Base-by-base conservation (phyloP, 192 early-diverging fungal species). In the Podila epigama region DNA sequence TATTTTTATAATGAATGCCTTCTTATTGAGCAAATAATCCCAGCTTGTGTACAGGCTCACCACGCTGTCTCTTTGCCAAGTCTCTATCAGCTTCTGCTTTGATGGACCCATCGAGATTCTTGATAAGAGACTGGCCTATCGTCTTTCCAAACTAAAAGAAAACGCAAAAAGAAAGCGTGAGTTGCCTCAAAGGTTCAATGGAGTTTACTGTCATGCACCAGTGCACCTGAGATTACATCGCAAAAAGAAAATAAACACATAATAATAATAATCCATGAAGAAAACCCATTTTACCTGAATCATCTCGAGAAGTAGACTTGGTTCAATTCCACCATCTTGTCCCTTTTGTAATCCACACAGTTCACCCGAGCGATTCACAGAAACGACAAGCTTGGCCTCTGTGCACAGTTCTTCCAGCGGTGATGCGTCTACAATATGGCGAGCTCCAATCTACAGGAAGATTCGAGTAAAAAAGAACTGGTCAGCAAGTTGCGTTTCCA, bases 291-390 rank as follows among this genome's bases (percentile, higher is more conserved):
- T 60, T 82, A 88, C 88, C 84, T 89, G 86, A n/a, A 95, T 80
- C 94, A 94, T 94, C 60, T 95, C 92, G 15, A 84, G 82, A 52
- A 95, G 56, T 54, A 93, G 51, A 82, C 88, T 89, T 28, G 93
- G 92, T 42, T 94, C 92, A 39, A 96, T 82, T 6, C 90, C 84
- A 22, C 94, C 94, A 18, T 81, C 63, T 6, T 86, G 91, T 39
- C 88, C 83, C 68, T 98, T 99, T 65, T 97, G 96, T 37, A 96
- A 77, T 10, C 89, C 92, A 75, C 96, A 97, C 4, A 98, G 83
- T 27, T 92, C 84, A 31, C 94, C 93, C 18, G 84, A 71, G 32
- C 85, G 86, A 68, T 96, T 96, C 36, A 98, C 92, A 7, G 89
- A 87, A 10, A 98, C 91, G 5, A 88, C 85, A 6, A 99, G 66